These are phyloP conservation scores for Pythium dissimile DNA, from an alignment of 352 stramenopile genomes.

Conservation along the genomic window DNA sequence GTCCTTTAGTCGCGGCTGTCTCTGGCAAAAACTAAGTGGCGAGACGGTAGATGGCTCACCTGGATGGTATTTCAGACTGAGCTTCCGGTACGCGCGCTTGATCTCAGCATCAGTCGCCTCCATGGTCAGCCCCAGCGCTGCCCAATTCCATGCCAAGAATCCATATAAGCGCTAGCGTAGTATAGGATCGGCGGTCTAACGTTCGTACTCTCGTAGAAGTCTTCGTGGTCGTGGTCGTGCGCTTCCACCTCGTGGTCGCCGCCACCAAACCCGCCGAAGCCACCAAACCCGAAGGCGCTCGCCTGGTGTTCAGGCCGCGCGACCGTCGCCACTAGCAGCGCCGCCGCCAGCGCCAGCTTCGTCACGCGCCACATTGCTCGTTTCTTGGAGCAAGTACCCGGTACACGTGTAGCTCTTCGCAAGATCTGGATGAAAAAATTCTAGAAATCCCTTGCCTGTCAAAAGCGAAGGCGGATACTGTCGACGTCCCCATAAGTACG, in stretches of 20 bases:
- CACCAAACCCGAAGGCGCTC: constrained; percentile 35
- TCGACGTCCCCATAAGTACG: neutral
- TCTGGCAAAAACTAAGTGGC: too few relatives aligned
- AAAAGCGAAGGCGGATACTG: neutral
- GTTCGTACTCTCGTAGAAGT: constrained; percentile 60
- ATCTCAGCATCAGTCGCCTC: constrained; percentile 88
- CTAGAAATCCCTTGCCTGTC: too few relatives aligned
- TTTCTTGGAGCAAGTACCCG: neutral
- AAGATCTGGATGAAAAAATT: neutral
- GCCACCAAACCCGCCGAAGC: constrained; percentile 42
- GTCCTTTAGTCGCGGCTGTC: too few relatives aligned
- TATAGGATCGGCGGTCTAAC: too few relatives aligned
- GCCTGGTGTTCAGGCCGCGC: constrained; percentile 15
- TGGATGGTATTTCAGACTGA: constrained; percentile 96
- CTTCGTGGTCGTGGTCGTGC: constrained; percentile 53
- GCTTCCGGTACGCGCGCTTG: constrained; percentile 94
- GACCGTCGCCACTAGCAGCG: constrained; percentile 28
- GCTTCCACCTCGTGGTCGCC: constrained; percentile 47
- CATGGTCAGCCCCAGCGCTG: constrained; percentile 75
- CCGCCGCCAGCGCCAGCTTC: constrained; percentile 25
- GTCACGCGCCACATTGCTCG: constrained; percentile 9
- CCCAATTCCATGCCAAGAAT: too few relatives aligned
- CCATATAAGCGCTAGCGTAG: too few relatives aligned
- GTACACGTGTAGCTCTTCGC: constrained; percentile 11
- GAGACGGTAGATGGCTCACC: constrained; percentile 25